Percentiles rank a stretch among this genome's conserved stretches.
Evolutionary conservation across 768 basidiomycete species (phyloP).

Genomic region (Lactarius hatsudake): DNA sequence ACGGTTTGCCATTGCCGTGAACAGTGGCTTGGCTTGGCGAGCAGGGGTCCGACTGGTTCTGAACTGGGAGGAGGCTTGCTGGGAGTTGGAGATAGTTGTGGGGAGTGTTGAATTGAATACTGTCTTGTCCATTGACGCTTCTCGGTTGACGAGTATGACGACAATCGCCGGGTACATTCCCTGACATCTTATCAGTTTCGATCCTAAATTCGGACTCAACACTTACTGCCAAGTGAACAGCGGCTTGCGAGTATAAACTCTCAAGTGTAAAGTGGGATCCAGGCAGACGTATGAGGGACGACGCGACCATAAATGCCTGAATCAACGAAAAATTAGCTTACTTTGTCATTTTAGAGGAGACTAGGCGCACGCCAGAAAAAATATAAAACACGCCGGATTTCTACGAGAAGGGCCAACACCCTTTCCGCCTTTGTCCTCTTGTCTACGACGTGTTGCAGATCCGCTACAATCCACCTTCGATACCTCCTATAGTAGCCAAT

Average conservation of each 20-base stretch:
- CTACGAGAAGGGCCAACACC: too few species aligned
- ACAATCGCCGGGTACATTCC: background rate
- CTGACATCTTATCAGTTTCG: background rate
- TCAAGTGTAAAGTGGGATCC: too few species aligned
- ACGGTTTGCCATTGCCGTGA: background rate
- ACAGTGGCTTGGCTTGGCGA: background rate
- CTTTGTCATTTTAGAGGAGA: too few species aligned
- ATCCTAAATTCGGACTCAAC: background rate
- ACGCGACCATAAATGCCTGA: too few species aligned
- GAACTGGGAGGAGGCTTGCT: background rate
- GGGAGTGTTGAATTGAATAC: background rate
- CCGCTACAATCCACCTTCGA: background rate
- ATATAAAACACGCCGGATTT: too few species aligned
- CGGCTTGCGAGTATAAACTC: background rate
- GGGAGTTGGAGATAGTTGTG: background rate
- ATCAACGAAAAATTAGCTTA: too few species aligned
- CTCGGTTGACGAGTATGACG: conserved; percentile 3
- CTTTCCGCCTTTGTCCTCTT: background rate
- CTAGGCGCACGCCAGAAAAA: too few species aligned
- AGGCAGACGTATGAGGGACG: too few species aligned
- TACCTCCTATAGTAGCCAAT: background rate
- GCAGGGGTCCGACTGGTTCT: background rate
- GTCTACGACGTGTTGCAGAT: background rate
- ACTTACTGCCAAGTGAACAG: background rate
- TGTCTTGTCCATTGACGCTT: background rate